Conservation (phyloP, 148 eudicot species). For the Rhododendron ferrugineum region DNA sequence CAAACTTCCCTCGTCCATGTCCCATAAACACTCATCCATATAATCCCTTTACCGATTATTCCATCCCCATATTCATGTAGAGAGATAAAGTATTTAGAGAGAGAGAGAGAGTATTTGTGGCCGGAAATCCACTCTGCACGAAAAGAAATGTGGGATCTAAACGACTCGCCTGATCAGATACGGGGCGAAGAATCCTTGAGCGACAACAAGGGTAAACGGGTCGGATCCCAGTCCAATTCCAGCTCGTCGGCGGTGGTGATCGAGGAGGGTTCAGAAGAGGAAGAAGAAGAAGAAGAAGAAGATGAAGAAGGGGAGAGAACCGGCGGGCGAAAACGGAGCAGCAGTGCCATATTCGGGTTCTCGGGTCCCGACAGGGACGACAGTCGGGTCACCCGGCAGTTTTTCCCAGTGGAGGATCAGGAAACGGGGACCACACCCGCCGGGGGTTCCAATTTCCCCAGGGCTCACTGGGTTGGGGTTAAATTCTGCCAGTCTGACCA, state of each 20-base stretch:
- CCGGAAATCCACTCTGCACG: background rate
- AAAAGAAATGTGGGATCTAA: constrained; percentile 88
- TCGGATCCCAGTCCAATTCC: constrained; percentile 59
- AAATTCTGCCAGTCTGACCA: constrained; percentile 33
- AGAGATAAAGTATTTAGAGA: constrained; percentile 3
- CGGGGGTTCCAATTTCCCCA: constrained; percentile 28
- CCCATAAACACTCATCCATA: background rate
- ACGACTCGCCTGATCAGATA: constrained; percentile 58
- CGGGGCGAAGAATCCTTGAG: constrained; percentile 40
- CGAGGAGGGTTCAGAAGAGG: constrained; percentile 41
- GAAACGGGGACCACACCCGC: constrained; percentile 12
- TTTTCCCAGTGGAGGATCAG: constrained; percentile 58
- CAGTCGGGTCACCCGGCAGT: constrained; percentile 68
- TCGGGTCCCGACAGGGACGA: constrained; percentile 20
- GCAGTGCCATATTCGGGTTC: constrained; percentile 59
- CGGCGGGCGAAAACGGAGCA: constrained; percentile 15
- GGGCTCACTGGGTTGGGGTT: constrained; percentile 87
- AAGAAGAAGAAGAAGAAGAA: background rate
- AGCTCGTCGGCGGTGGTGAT: constrained; percentile 55
- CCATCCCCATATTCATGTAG: constrained; percentile 11
- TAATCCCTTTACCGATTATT: background rate
- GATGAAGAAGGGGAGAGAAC: constrained; percentile 11
- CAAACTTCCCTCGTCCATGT: constrained; percentile 35
- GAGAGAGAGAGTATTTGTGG: background rate
- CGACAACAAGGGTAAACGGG: constrained; percentile 41